A percentile compares a stretch with the other conserved stretches of the same genome.
Conservation (phyloP, 2,329 filamentous ascomycete genomes). For the Lomentospora prolificans region DNA sequence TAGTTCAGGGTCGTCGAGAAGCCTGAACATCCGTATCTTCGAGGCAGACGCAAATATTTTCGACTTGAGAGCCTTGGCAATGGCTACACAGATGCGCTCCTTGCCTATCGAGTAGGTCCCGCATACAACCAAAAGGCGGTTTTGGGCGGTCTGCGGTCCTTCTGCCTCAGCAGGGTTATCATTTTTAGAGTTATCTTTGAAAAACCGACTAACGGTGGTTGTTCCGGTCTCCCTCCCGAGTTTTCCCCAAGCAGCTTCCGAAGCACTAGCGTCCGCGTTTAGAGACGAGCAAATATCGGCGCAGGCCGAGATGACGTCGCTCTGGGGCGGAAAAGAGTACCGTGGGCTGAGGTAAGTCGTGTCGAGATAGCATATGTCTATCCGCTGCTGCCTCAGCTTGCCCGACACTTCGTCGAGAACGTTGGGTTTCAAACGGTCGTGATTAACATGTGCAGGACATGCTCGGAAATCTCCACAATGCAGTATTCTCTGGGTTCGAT, state of each 20-base stretch:
- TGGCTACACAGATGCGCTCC: slow-evolving; percentile 87
- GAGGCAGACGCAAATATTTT: slow-evolving; percentile 81
- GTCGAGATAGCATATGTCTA: slow-evolving; percentile 93
- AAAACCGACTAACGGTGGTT: slow-evolving; percentile 43
- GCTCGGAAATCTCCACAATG: slow-evolving; percentile 96
- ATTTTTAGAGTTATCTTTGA: slow-evolving; percentile 24
- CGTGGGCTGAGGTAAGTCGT: slow-evolving; percentile 95
- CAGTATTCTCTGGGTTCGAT: slow-evolving; percentile 65
- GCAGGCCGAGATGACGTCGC: slow-evolving; percentile 78
- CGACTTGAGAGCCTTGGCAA: slow-evolving; percentile 72
- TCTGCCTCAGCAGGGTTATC: slow-evolving; percentile 17
- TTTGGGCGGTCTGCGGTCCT: slow-evolving; percentile 26
- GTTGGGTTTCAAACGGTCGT: slow-evolving; percentile 72
- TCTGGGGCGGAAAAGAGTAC: slow-evolving; percentile 86
- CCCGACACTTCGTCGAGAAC: slow-evolving; percentile 60
- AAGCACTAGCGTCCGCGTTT: slow-evolving; percentile 49
- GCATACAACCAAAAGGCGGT: slow-evolving; percentile 79
- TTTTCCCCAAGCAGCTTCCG: slow-evolving; percentile 37
- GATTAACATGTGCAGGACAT: slow-evolving; percentile 71
- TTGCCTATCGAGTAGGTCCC: slow-evolving; percentile 98
- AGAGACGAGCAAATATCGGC: slow-evolving; percentile 78
- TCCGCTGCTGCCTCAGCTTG: slow-evolving; percentile 68
- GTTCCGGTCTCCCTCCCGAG: slow-evolving; percentile 18
- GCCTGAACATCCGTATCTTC: slow-evolving; percentile 77
- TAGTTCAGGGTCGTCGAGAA: slow-evolving; percentile 79